Evolutionary conservation across 2,329 filamentous ascomycete genomes (phyloP), one percentile per base, ranked within the genome.

Genomic region (Ceratocystis papillata): DNA sequence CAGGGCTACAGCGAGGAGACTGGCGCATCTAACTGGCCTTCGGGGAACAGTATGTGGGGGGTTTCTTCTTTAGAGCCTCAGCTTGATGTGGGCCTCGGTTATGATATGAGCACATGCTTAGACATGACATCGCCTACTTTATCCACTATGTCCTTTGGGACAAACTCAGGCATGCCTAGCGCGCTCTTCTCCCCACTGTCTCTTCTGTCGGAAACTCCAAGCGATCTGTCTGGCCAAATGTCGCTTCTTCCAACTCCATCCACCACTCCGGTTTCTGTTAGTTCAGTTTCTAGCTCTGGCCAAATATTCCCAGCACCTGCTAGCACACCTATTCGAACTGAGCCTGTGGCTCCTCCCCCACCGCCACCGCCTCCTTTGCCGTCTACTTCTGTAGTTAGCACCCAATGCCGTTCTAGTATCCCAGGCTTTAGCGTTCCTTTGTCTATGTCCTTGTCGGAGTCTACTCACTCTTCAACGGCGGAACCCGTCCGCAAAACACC

Each of bases 281-380:
- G 62, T 6, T 67, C 66, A n/a, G 25, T 65, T 22, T 64, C 63
- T 46, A 57, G 66, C 37, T 65, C 66, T 17, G 63, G 63, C 12
- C 63, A 65, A 20, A 67, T 67, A 2, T 67, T 67, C 60, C 66
- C 66, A 15, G 64, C 63, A 2, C 66, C 66, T 22, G 45, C 46
- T 17, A 60, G 46, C 41, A 59, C 66, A 37, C 66, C 66, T 17
- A 61, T 45, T 20, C 66, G 64, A 12, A 41, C 46, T 12, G 63
- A 63, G 37, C 46, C 28, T 20, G 63, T 65, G 37, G 44, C 61
- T 25, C 45, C 61, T 15, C 61, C 61, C 1, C 61, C 61, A 12
- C 61, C 61, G 7, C 61, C 30, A 3, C 59, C 59, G 3, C 57
- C 37, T 12, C 33, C 37, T 2, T 44, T 41, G 37, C 10, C 60